These are phyloP conservation scores for Claviceps fusiformis DNA, from an alignment of 2,329 filamentous ascomycete genomes.

Conservation along the genomic window DNA sequence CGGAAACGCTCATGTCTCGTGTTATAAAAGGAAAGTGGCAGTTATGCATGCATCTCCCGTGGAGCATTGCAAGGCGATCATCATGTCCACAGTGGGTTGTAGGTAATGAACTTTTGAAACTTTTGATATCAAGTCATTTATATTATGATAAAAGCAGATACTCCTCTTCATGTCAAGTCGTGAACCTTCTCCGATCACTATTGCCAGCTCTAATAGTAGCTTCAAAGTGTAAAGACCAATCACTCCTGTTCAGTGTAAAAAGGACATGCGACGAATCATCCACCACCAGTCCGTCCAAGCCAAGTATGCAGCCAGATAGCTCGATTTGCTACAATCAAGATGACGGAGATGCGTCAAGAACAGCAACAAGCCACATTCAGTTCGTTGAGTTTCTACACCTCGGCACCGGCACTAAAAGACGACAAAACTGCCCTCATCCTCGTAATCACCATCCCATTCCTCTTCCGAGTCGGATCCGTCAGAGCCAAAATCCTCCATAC, in stretches of 20 bases:
- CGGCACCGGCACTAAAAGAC: slow-evolving; percentile 13
- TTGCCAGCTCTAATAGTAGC: too few relatives aligned
- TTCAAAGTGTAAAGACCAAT: neutral
- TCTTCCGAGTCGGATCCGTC: slow-evolving; percentile 42
- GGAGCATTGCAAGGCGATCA: too few relatives aligned
- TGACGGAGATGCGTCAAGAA: neutral
- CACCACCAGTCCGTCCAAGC: neutral
- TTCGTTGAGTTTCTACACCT: neutral
- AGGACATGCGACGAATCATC: neutral
- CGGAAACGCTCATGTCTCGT: too few relatives aligned
- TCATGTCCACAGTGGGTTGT: too few relatives aligned
- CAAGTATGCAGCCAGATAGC: neutral
- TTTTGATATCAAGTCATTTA: too few relatives aligned
- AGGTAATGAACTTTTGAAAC: too few relatives aligned
- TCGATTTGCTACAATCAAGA: neutral
- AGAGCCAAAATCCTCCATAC: slow-evolving; percentile 57
- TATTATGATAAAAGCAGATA: too few relatives aligned
- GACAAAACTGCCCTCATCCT: slow-evolving; percentile 30
- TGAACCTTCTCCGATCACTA: too few relatives aligned
- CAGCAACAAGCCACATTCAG: slow-evolving; percentile 2
- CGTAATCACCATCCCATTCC: slow-evolving; percentile 44
- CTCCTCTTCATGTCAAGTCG: too few relatives aligned
- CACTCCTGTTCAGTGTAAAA: neutral
- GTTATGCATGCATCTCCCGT: too few relatives aligned
- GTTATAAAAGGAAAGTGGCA: too few relatives aligned